phyloP scores from a whole-genome alignment of 1,139 yeast genomes.

The Candida frijolesensis region DNA sequence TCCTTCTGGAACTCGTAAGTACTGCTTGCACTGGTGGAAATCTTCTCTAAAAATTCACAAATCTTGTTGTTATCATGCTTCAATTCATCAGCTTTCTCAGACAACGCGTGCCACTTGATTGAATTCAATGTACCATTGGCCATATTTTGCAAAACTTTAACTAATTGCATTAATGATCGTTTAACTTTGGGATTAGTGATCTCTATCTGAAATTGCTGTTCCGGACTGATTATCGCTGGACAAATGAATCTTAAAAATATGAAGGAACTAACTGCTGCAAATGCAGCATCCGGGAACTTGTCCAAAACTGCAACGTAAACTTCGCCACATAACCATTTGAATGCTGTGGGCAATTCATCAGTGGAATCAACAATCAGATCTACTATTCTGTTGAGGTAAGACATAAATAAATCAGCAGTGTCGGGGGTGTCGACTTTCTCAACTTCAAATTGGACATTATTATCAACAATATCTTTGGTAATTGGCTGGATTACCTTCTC shows the following conservation, averaged over 20 bases:
- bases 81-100: constrained; percentile 43
- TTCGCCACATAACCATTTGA: constrained; percentile 72
- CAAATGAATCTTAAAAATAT: constrained; percentile 82
- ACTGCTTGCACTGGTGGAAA: constrained; percentile 18
- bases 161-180: constrained; percentile 76
- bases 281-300: constrained; percentile 69
- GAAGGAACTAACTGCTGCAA: constrained; percentile 84
- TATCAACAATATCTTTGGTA: constrained; percentile 49
- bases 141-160: constrained; percentile 82
- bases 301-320: constrained; percentile 64
- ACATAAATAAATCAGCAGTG: constrained; percentile 51
- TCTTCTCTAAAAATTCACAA: constrained; percentile 43
- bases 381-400: constrained; percentile 59
- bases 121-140: constrained; percentile 74
- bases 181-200: constrained; percentile 55
- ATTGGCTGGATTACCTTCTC: constrained; percentile 56
- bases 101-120: constrained; percentile 62
- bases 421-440: constrained; percentile 53
- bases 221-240: constrained; percentile 93
- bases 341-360: constrained; percentile 66
- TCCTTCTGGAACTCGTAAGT: constrained; percentile 33
- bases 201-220: constrained; percentile 54
- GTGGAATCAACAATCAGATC: constrained; percentile 62
- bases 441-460: constrained; percentile 63
- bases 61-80: constrained; percentile 47